A percentile compares a stretch with the other conserved stretches of the same genome.
Evolutionary conservation across 2,329 filamentous ascomycete species (phyloP).

Genomic region (Aspergillus proliferans): DNA sequence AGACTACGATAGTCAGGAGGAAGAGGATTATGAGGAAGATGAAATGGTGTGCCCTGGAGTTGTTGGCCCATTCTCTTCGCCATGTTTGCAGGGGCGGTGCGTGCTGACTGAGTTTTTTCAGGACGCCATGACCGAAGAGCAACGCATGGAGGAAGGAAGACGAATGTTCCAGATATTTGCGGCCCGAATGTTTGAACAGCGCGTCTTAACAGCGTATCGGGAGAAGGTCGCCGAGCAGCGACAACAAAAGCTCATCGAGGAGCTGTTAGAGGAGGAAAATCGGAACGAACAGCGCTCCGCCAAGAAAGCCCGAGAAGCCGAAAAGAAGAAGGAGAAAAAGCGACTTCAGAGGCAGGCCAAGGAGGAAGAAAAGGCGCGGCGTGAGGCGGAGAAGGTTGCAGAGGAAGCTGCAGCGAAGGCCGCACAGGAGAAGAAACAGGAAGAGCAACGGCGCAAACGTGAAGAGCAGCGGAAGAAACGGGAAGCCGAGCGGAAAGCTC

Average conservation of each 20-base stretch:
- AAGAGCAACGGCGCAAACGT: slow-evolving; percentile 72
- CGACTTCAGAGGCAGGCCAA: slow-evolving; percentile 78
- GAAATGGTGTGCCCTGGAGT: slow-evolving; percentile 48
- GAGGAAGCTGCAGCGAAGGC: slow-evolving; percentile 73
- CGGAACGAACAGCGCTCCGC: slow-evolving; percentile 73
- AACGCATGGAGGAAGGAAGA: slow-evolving; percentile 96
- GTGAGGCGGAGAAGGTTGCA: slow-evolving; percentile 81
- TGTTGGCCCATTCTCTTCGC: slow-evolving; percentile 2
- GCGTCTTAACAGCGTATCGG: slow-evolving; percentile 92
- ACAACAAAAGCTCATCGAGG: slow-evolving; percentile 82
- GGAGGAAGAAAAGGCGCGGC: slow-evolving; percentile 84
- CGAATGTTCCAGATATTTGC: slow-evolving; percentile 99
- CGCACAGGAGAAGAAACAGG: slow-evolving; percentile 69
- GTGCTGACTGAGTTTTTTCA: slow-evolving; percentile 43
- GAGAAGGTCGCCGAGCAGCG: slow-evolving; percentile 94
- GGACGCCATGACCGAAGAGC: slow-evolving; percentile 96
- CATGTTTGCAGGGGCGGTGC: slow-evolving; percentile 8
- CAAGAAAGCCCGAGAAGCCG: slow-evolving; percentile 88
- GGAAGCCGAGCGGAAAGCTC: slow-evolving; percentile 81
- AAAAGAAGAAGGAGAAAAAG: slow-evolving; percentile 93
- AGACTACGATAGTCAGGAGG: slow-evolving; percentile 56
- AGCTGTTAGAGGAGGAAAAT: slow-evolving; percentile 77
- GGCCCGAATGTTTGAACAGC: slow-evolving; percentile 97
- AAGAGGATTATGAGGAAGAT: slow-evolving; percentile 60
- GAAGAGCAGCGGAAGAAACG: slow-evolving; percentile 90